Conservation (phyloP, 2,329 filamentous ascomycete genomes). For the Bimuria novae-zelandiae region DNA sequence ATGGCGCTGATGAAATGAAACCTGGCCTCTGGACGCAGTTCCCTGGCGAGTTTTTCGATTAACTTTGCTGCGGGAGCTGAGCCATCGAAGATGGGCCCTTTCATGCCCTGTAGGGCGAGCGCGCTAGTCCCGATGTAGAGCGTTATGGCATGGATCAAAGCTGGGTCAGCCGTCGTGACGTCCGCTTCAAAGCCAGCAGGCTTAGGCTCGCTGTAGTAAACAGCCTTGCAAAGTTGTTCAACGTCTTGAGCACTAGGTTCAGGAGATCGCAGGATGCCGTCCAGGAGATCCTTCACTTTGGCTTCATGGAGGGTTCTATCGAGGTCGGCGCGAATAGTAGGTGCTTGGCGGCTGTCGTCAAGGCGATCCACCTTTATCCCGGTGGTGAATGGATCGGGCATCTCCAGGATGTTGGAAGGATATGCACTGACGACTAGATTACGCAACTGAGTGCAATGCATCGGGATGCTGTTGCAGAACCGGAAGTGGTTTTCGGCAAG, state of each 20-base stretch:
- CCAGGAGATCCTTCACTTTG: slow-evolving; percentile 59
- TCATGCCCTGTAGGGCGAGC: slow-evolving; percentile 62
- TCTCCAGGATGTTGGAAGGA: slow-evolving; percentile 70
- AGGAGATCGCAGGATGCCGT: slow-evolving; percentile 54
- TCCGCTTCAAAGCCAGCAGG: slow-evolving; percentile 69
- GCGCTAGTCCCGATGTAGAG: slow-evolving; percentile 79
- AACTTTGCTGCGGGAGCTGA: slow-evolving; percentile 71
- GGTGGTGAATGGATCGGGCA: slow-evolving; percentile 72
- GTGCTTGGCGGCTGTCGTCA: slow-evolving; percentile 72
- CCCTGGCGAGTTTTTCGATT: slow-evolving; percentile 76
- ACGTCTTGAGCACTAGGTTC: slow-evolving; percentile 74
- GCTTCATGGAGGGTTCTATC: slow-evolving; percentile 54
- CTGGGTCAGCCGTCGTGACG: slow-evolving; percentile 69
- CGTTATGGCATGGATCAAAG: slow-evolving; percentile 80
- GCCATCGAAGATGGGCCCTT: slow-evolving; percentile 67
- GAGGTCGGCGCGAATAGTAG: slow-evolving; percentile 68
- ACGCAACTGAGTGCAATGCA: slow-evolving; percentile 82
- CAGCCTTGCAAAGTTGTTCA: slow-evolving; percentile 74
- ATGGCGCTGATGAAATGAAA: slow-evolving; percentile 86
- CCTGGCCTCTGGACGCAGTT: slow-evolving; percentile 74
- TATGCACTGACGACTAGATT: slow-evolving; percentile 86
- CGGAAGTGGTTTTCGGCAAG: slow-evolving; percentile 83
- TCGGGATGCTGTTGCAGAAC: slow-evolving; percentile 79
- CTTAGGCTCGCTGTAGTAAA: slow-evolving; percentile 63
- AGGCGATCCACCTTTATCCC: slow-evolving; percentile 77